Percentiles rank a stretch among this genome's conserved stretches.
Evolutionary conservation across 805 yeast genomes (phyloP).

Genomic region (Ogataea neopini): DNA sequence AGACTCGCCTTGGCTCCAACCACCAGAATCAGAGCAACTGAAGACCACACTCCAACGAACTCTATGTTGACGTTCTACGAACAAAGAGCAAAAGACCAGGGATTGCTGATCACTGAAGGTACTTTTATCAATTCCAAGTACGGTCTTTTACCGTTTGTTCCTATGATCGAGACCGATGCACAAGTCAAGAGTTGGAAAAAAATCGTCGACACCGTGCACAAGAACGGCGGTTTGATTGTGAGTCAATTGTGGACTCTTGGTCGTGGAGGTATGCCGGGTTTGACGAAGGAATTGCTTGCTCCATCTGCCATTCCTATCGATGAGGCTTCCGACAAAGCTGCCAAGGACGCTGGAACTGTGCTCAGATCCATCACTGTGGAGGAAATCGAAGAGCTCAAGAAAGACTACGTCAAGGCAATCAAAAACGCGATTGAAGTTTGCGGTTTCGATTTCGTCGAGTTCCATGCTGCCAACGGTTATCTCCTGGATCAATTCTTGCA

Average conservation of each 20-base stretch:
- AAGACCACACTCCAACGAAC: slow-evolving; percentile 40
- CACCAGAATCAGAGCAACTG: slow-evolving; percentile 43
- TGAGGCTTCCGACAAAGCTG: slow-evolving; percentile 26
- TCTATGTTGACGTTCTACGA: slow-evolving; percentile 50
- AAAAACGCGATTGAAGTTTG: slow-evolving; percentile 37
- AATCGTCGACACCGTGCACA: slow-evolving; percentile 48
- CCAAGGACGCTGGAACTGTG: background rate
- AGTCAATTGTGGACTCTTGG: slow-evolving; percentile 55
- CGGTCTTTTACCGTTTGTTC: slow-evolving; percentile 44
- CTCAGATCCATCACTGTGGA: slow-evolving; percentile 29
- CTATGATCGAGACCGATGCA: slow-evolving; percentile 49
- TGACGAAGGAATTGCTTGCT: slow-evolving; percentile 34
- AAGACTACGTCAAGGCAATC: slow-evolving; percentile 47
- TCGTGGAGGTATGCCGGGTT: slow-evolving; percentile 36
- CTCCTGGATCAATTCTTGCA: slow-evolving; percentile 44
- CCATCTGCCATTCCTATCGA: slow-evolving; percentile 34
- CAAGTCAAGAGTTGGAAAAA: slow-evolving; percentile 50
- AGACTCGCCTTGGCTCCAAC: slow-evolving; percentile 50
- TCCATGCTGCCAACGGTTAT: slow-evolving; percentile 45
- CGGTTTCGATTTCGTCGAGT: slow-evolving; percentile 43
- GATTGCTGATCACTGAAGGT: slow-evolving; percentile 59
- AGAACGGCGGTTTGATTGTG: slow-evolving; percentile 44
- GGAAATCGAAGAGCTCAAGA: slow-evolving; percentile 46
- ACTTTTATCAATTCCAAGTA: slow-evolving; percentile 44
- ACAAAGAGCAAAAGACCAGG: slow-evolving; percentile 56